These are phyloP conservation scores for Spergularia azorica DNA, from an alignment of 179 eudicot genomes.

Conservation along the genomic window DNA sequence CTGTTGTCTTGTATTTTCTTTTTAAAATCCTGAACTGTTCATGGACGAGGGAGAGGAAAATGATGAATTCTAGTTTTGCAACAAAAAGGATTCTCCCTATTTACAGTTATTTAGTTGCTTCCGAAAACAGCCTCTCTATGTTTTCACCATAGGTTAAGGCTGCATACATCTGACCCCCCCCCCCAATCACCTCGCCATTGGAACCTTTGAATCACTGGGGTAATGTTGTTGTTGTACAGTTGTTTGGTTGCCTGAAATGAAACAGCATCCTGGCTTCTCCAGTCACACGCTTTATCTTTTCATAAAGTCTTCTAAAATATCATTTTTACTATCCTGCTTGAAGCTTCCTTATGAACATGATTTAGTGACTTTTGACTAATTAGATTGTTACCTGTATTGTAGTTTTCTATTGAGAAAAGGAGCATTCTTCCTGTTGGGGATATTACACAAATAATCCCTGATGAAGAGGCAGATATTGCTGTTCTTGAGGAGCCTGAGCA, in stretches of 20 bases:
- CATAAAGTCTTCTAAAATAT: not conserved
- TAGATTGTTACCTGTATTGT: constrained; percentile 23
- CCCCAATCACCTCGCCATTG: too few species aligned
- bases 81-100: too few species aligned
- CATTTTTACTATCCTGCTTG: not conserved
- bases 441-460: constrained; percentile 77
- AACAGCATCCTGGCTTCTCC: not conserved
- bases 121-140: too few species aligned
- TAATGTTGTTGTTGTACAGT: too few species aligned
- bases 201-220: too few species aligned
- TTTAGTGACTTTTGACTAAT: not conserved
- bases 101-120: too few species aligned
- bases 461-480: constrained; percentile 91
- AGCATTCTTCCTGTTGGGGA: constrained; percentile 95
- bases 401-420: constrained; percentile 81
- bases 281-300: not conserved
- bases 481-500: constrained; percentile 99
- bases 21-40: too few species aligned
- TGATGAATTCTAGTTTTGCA: too few species aligned
- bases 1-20: too few species aligned
- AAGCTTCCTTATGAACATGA: not conserved
- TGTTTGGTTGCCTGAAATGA: not conserved
- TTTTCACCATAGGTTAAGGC: too few species aligned
- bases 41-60: too few species aligned
- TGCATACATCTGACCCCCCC: too few species aligned